Base-by-base conservation (phyloP, 2,329 filamentous ascomycete genomes). In the Ophiocordyceps unilateralis region DNA sequence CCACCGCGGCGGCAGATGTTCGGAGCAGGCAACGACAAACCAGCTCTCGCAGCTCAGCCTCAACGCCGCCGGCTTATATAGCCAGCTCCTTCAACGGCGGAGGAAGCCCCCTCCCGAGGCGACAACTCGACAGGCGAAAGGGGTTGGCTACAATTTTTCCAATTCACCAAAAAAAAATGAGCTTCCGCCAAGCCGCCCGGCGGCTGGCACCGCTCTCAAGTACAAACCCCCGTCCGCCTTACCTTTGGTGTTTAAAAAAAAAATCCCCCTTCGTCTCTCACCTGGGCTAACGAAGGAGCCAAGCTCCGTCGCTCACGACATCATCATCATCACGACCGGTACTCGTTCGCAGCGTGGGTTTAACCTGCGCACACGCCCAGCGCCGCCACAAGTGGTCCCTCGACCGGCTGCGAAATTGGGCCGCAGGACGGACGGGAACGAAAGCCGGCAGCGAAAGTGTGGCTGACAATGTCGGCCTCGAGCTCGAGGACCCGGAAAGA, bases 101-200 rank as follows among this genome's bases (percentile, higher is more conserved):
- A 26, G 24, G 24, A 26, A 26, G 12, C 12, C 32, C 15, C n/a
- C 32, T n/a, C 19, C n/a, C n/a, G n/a, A n/a, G n/a, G n/a, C n/a
- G n/a, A n/a, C n/a, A n/a, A n/a, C n/a, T n/a, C n/a, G n/a, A n/a
- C 32, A 17, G 15, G 15, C 32, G 19, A 36, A 20, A n/a, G 4
- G 8, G 3, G 15, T 14, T 36, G 32, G 15, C n/a, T n/a, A n/a
- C n/a, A n/a, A n/a, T n/a, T n/a, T n/a, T n/a, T n/a, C n/a, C n/a
- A 5, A 12, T 20, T 20, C 15, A 17, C 15, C 32, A 20, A 8
- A 21, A n/a, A n/a, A 38, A 21, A n/a, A 86, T 85, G 81, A 83
- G 69, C 63, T 61, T 81, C 53, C 71, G 72, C 59, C 63, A 77
- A 55, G 76, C 78, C 51, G 67, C 76, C 53, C 65, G 75, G 65